Base-by-base conservation (phyloP, 164 flowering plant species). In the Hamamelis virginiana region DNA sequence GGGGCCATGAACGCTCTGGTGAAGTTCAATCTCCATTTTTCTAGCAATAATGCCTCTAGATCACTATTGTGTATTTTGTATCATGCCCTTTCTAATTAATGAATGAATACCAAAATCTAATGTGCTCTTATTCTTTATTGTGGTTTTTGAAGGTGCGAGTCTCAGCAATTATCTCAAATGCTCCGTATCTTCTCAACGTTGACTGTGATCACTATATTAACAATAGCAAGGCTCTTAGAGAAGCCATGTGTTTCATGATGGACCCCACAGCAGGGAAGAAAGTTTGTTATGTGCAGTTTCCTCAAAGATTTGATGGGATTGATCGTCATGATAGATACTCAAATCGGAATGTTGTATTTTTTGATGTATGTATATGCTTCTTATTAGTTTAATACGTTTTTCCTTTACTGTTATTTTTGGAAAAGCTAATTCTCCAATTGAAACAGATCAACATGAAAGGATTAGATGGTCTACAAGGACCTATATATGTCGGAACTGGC, bases 131-230 rank as follows among this genome's bases (percentile, higher is more conserved):
- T 33, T 45, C 43, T 68, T 57, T 52, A 25, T 19, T 48, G 47
- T 59, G 28, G 52, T 52, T 25, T 2, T 44, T 41, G 18, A 52
- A 76, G 80, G 48, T 76, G 15, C 70, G 81, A n/a, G 88, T 82
- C 18, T 86, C 90, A 14, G 87, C 86, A 38, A 82, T 84, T 53
- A 76, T 86, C 28, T 81, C 87, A 41, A 86, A 86, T 77, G 90
- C 87, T 16, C 84, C 87, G 65, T 86, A 67, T 72, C 50, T 86
- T 59, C 72, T 86, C 70, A 86, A 86, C 69, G 83, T 86, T 44
- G 89, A 86, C 70, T 86, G 89, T 78, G 89, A 85, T 68, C 89
- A 85, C 73, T 85, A 85, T 72, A 76, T 85, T 44, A 85, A 85
- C 76, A 86, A 86, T 62, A 80, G 86, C 79, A 86, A 86, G 75